Conservation (phyloP, 805 yeast genomes). For the Teunomyces tritomae region DNA sequence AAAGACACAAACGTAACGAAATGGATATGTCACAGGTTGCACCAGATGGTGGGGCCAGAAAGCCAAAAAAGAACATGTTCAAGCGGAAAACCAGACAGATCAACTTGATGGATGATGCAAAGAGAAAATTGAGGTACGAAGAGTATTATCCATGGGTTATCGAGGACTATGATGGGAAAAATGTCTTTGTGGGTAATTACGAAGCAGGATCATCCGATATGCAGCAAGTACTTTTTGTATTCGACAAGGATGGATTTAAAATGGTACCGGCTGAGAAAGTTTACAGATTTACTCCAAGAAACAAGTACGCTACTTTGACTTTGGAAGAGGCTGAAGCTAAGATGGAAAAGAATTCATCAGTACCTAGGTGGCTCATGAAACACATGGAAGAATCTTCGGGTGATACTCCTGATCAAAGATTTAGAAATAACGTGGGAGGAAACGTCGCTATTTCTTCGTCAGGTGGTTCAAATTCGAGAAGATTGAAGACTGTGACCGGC, state of each 20-base stretch:
- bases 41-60: slow-evolving; percentile 88
- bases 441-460: slow-evolving; percentile 8
- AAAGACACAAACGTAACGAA: slow-evolving; percentile 20
- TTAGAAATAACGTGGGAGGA: slow-evolving; percentile 25
- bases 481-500: slow-evolving; percentile 44
- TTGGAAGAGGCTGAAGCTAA: slow-evolving; percentile 95
- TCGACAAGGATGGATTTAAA: slow-evolving; percentile 84
- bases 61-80: slow-evolving; percentile 52
- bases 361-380: slow-evolving; percentile 95
- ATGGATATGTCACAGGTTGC: slow-evolving; percentile 70
- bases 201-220: slow-evolving; percentile 87
- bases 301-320: slow-evolving; percentile 88
- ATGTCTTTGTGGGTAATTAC: slow-evolving; percentile 93
- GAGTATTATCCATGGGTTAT: slow-evolving; percentile 98
- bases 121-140: slow-evolving; percentile 83
- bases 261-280: slow-evolving; percentile 95
- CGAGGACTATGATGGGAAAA: slow-evolving; percentile 93
- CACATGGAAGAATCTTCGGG: slow-evolving; percentile 68
- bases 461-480: slow-evolving; percentile 9
- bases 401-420: slow-evolving; percentile 48
- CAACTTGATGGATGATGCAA: slow-evolving; percentile 75
- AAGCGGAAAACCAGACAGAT: slow-evolving; percentile 85
- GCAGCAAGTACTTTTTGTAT: slow-evolving; percentile 75
- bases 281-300: slow-evolving; percentile 89
- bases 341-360: slow-evolving; percentile 74